Evolutionary conservation across 495 filamentous ascomycete species (phyloP).

Genomic region (Physcia stellaris): DNA sequence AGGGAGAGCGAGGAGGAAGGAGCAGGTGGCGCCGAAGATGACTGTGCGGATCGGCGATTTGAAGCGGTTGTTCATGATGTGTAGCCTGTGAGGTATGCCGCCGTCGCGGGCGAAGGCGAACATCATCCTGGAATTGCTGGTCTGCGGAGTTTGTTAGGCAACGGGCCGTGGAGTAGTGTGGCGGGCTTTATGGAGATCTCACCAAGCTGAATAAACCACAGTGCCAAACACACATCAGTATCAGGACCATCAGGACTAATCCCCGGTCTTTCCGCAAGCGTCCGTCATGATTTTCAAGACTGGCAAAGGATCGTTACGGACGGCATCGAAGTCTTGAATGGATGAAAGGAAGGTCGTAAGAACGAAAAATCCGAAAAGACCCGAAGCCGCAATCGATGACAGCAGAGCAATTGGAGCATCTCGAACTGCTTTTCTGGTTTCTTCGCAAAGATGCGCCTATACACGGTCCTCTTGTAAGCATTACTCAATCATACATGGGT

Average conservation of each 20-base stretch:
- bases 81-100: conserved; percentile 24
- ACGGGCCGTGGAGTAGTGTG: not conserved
- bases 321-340: conserved; percentile 37
- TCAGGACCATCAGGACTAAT: conserved; percentile 38
- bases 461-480: too few relatives aligned
- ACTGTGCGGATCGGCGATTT: conserved; percentile 33
- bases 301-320: conserved; percentile 29
- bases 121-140: conserved; percentile 48
- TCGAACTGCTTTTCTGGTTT: conserved; percentile 42
- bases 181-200: not conserved
- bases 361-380: conserved; percentile 48
- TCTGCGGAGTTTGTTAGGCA: conserved; percentile 23
- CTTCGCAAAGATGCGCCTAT: conserved; percentile 47
- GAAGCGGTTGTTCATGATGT: conserved; percentile 19
- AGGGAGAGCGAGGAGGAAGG: conserved; percentile 45
- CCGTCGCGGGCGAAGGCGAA: conserved; percentile 45
- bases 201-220: conserved; percentile 41
- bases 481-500: too few relatives aligned
- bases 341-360: conserved; percentile 41
- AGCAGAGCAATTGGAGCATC: conserved; percentile 45
- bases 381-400: conserved; percentile 37
- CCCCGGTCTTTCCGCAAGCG: conserved; percentile 38
- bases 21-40: conserved; percentile 39
- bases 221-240: conserved; percentile 48
- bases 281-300: conserved; percentile 43